Percentiles rank a stretch among this genome's conserved stretches.
Conservation (phyloP, 306 rosid species). For the Trifolium repens region DNA sequence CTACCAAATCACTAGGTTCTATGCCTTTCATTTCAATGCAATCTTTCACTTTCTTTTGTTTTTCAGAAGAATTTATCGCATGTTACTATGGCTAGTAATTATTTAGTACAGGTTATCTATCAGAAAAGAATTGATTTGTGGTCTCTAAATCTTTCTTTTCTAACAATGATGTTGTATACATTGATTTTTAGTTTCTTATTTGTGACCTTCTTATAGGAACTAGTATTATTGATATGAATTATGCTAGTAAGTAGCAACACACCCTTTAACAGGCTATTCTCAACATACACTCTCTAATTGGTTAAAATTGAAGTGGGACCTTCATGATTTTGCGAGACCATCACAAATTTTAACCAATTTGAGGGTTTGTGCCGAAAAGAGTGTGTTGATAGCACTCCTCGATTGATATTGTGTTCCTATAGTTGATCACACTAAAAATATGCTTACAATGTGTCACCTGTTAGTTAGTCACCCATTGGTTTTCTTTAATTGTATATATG, state of each 20-base stretch:
- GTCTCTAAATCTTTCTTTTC: neutral
- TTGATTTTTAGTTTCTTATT: neutral
- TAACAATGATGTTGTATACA: neutral
- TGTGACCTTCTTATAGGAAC: neutral
- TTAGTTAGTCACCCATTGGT: neutral
- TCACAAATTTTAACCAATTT: neutral
- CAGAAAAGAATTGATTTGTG: neutral
- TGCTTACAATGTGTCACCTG: constrained; percentile 5
- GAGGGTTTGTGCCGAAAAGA: neutral
- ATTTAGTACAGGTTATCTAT: neutral
- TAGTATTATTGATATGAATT: neutral
- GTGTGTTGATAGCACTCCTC: neutral
- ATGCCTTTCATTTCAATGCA: neutral
- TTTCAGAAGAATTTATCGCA: neutral
- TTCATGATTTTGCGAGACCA: too few species aligned
- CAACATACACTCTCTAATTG: neutral
- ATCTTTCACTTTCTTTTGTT: neutral
- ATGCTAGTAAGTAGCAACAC: neutral
- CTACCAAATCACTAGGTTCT: constrained; percentile 62
- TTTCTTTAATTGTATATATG: neutral
- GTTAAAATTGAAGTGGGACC: neutral
- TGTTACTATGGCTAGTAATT: neutral
- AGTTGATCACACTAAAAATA: constrained; percentile 2
- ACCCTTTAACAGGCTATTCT: neutral
- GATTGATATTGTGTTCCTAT: constrained; percentile 12